Evolutionary conservation across 805 yeast genomes (phyloP).

Genomic region (Candida boidinii): DNA sequence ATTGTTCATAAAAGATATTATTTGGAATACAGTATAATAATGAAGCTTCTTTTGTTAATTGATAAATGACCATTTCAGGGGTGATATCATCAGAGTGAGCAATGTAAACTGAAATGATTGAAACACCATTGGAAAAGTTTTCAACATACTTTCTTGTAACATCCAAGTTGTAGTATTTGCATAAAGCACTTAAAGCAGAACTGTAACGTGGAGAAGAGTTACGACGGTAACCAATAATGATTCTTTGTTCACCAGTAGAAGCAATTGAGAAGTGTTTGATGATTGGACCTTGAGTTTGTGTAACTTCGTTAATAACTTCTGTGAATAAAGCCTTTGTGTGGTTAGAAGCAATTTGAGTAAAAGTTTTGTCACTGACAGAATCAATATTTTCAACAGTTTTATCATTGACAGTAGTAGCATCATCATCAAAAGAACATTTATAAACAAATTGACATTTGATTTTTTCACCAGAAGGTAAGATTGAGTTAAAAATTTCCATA

Average conservation of each 20-base stretch:
- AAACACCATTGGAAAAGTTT: conserved; percentile 82
- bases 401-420: conserved; percentile 14
- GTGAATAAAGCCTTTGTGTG: conserved; percentile 77
- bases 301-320: conserved; percentile 60
- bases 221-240: conserved; percentile 82
- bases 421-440: conserved; percentile 47
- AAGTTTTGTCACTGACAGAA: conserved; percentile 69
- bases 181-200: conserved; percentile 78
- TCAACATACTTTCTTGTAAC: conserved; percentile 90
- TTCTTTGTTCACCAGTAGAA: conserved; percentile 74
- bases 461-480: conserved; percentile 38
- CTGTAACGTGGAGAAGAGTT: conserved; percentile 79
- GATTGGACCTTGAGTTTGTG: conserved; percentile 80
- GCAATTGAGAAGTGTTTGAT: conserved; percentile 80
- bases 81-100: conserved; percentile 41
- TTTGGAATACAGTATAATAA: conserved; percentile 86
- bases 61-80: conserved; percentile 72
- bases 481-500: conserved; percentile 72
- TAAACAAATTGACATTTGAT: conserved; percentile 73
- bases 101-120: conserved; percentile 81
- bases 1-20: conserved; percentile 67
- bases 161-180: conserved; percentile 78
- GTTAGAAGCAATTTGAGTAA: conserved; percentile 65
- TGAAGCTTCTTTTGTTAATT: conserved; percentile 90
- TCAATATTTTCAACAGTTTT: conserved; percentile 32